These are phyloP conservation scores for Camptophora hylomeconis DNA, from an alignment of 2,329 filamentous ascomycete genomes.

Conservation along the genomic window DNA sequence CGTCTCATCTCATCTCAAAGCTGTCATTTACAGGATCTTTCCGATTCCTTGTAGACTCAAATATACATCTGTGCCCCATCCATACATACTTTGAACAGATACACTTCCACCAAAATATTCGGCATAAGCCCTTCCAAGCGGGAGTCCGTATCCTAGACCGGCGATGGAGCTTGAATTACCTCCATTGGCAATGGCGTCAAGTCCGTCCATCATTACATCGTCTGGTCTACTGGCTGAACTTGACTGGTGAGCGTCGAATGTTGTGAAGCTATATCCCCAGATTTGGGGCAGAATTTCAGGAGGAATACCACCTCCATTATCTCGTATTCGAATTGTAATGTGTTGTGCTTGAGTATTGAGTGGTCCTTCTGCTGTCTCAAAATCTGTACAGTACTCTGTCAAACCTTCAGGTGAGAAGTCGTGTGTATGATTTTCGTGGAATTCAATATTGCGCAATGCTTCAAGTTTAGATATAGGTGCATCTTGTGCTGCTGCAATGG, in stretches of 20 bases:
- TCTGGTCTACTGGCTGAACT: slow-evolving; percentile 21
- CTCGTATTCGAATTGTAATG: slow-evolving; percentile 88
- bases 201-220: slow-evolving; percentile 57
- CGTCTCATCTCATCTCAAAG: too few relatives aligned
- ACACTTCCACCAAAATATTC: slow-evolving; percentile 98
- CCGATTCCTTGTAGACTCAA: slow-evolving; percentile 49
- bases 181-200: slow-evolving; percentile 62
- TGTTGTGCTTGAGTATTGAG: slow-evolving; percentile 50
- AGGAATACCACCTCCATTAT: slow-evolving; percentile 85
- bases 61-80: slow-evolving; percentile 70
- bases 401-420: slow-evolving; percentile 17
- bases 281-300: slow-evolving; percentile 74
- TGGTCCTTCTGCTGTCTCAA: slow-evolving; percentile 11
- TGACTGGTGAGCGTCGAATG: slow-evolving; percentile 60
- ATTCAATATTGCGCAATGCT: slow-evolving; percentile 12
- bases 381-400: slow-evolving; percentile 14
- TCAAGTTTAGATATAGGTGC: slow-evolving; percentile 24
- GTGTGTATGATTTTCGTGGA: slow-evolving; percentile 12
- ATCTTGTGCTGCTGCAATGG: slow-evolving; percentile 62
- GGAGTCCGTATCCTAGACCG: slow-evolving; percentile 83
- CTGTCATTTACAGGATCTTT: slow-evolving; percentile 26
- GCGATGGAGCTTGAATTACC: slow-evolving; percentile 74
- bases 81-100: slow-evolving; percentile 85
- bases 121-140: slow-evolving; percentile 81
- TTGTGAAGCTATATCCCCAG: slow-evolving; percentile 97